Conservation (phyloP, 1,284 basidiomycete species). For the Chiua sp. region DNA sequence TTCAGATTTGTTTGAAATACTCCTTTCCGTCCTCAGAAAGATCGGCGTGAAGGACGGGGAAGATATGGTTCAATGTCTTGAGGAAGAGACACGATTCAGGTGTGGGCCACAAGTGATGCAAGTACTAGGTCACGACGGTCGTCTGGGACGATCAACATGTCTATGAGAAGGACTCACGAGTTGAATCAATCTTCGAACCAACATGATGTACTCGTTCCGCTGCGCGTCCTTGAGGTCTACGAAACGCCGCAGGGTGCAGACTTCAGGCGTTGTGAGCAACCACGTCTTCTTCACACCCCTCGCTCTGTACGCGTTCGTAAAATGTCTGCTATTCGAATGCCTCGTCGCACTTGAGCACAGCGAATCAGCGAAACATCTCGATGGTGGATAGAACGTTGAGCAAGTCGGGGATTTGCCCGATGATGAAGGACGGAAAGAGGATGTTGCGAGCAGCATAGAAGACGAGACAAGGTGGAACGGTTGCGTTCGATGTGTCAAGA, state of each 20-base stretch:
- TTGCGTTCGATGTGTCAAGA: background rate
- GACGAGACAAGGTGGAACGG: slow-evolving; percentile 35
- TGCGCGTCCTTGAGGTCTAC: slow-evolving; percentile 17
- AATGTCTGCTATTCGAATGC: slow-evolving; percentile 42
- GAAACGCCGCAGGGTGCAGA: slow-evolving; percentile 15
- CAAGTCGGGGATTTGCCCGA: slow-evolving; percentile 43
- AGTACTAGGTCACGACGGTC: slow-evolving; percentile 31
- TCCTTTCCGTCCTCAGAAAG: slow-evolving; percentile 37
- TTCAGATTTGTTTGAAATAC: slow-evolving; percentile 29
- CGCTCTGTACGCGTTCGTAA: slow-evolving; percentile 24
- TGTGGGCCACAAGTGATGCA: slow-evolving; percentile 43
- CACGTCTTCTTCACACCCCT: slow-evolving; percentile 9
- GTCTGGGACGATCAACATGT: background rate
- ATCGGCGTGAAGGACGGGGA: slow-evolving; percentile 41
- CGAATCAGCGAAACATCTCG: slow-evolving; percentile 45
- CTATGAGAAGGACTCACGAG: slow-evolving; percentile 15
- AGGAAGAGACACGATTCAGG: slow-evolving; percentile 39
- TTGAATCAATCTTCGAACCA: slow-evolving; percentile 35
- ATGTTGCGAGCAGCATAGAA: slow-evolving; percentile 46
- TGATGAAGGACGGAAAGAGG: slow-evolving; percentile 40
- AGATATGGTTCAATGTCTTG: slow-evolving; percentile 47
- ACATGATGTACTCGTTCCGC: slow-evolving; percentile 41
- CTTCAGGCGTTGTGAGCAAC: slow-evolving; percentile 23
- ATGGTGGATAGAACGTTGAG: slow-evolving; percentile 46
- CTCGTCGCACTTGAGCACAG: slow-evolving; percentile 33